phyloP scores from a whole-genome alignment of 768 basidiomycete genomes.

The Botryobasidium botryosum region DNA sequence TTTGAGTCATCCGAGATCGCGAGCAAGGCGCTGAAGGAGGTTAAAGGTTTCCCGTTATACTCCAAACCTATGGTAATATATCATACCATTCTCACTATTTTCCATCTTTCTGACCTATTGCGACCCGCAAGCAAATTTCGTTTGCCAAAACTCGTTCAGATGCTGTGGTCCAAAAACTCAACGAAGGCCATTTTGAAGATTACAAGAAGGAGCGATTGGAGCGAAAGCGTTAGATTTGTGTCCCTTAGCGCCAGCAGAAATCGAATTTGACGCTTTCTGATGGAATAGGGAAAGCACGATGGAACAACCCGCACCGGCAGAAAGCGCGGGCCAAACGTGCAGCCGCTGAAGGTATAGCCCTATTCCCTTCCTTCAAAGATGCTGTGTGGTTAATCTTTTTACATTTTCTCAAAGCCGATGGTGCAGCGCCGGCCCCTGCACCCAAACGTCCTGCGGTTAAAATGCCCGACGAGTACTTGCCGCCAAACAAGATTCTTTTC shows the following conservation, averaged over 20 bases:
- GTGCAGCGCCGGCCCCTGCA: conserved; percentile 43
- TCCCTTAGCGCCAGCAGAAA: not conserved
- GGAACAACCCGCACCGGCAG: conserved; percentile 77
- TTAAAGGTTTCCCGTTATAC: conserved; percentile 85
- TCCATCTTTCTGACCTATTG: not conserved
- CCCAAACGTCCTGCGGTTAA: conserved; percentile 73
- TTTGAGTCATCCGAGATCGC: conserved; percentile 74
- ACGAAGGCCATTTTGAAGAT: conserved; percentile 45
- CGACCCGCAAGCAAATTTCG: conserved; percentile 68
- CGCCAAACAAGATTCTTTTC: conserved; percentile 98
- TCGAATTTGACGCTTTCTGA: conserved; percentile 5
- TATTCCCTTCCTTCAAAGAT: not conserved
- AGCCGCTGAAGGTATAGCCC: conserved; percentile 60
- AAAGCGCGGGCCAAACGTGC: conserved; percentile 70
- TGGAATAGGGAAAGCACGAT: conserved; percentile 52
- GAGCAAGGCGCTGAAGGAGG: conserved; percentile 78
- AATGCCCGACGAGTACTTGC: conserved; percentile 99
- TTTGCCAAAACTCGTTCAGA: conserved; percentile 84
- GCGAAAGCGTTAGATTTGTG: conserved; percentile 58
- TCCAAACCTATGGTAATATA: conserved; percentile 81
- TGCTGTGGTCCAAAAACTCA: conserved; percentile 64
- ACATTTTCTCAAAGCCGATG: conserved; percentile 22
- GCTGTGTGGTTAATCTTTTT: conserved; percentile 5
- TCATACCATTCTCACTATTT: not conserved
- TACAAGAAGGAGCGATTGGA: conserved; percentile 62